These are phyloP conservation scores for Loxodes magnus DNA, from an alignment of 73 alveolate genomes.

Conservation along the genomic window DNA sequence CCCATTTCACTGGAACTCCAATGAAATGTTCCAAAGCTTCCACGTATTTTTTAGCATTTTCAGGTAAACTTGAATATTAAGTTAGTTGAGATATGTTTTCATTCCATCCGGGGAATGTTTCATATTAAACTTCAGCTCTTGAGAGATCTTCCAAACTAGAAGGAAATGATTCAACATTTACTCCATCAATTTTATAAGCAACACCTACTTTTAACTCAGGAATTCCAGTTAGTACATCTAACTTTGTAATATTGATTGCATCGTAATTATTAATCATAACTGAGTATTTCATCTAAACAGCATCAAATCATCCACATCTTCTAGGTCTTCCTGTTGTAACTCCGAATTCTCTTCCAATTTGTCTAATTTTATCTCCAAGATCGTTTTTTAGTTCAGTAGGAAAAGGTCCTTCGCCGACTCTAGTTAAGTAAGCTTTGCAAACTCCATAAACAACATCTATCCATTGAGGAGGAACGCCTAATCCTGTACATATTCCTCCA, in stretches of 20 bases:
- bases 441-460: constrained; percentile 86
- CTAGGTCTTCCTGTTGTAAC: constrained; percentile 95
- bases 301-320: constrained; percentile 96
- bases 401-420: constrained; percentile 98
- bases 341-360: constrained; percentile 90
- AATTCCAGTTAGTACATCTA: constrained; percentile 79
- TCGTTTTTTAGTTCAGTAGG: constrained; percentile 78
- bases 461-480: constrained; percentile 88
- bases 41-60: constrained; percentile 65
- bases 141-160: constrained; percentile 54
- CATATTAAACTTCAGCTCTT: constrained; percentile 50
- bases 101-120: constrained; percentile 34
- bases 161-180: constrained; percentile 59
- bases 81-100: constrained; percentile 58
- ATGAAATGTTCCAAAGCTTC: constrained; percentile 51
- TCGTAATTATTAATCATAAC: constrained; percentile 59
- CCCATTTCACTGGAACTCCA: constrained; percentile 82
- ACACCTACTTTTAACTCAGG: constrained; percentile 55
- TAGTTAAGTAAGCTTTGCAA: constrained; percentile 91
- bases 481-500: constrained; percentile 92
- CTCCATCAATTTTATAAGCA: constrained; percentile 45
- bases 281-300: constrained; percentile 54
- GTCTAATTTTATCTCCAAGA: constrained; percentile 47
- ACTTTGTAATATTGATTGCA: constrained; percentile 78
- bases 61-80: constrained; percentile 66